These are phyloP conservation scores for Anacardium occidentale DNA, from an alignment of 345 rosid genomes.

Conservation along the genomic window DNA sequence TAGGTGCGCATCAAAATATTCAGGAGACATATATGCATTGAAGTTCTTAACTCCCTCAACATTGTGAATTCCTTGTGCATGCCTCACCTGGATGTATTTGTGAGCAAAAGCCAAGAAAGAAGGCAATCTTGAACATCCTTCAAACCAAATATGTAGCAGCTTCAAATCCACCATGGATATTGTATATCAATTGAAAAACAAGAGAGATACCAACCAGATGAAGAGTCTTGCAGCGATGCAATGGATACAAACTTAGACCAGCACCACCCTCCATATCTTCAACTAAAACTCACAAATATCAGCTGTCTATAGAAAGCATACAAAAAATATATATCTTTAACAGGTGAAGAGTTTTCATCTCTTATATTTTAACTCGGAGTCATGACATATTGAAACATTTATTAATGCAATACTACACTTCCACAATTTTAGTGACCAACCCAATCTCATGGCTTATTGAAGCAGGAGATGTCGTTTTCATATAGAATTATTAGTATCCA, in stretches of 20 bases:
- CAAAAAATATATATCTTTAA: not conserved
- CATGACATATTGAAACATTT: no score
- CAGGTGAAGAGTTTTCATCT: no score
- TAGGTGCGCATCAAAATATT: slow-evolving; percentile 85
- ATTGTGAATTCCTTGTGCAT: slow-evolving; percentile 97
- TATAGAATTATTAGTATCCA: no score
- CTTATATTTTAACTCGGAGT: no score
- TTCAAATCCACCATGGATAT: slow-evolving; percentile 32
- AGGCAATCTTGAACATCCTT: slow-evolving; percentile 44
- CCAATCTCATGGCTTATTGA: no score
- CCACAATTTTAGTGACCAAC: no score
- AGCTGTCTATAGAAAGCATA: not conserved
- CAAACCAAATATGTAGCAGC: slow-evolving; percentile 44
- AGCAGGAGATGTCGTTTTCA: no score
- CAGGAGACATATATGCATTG: slow-evolving; percentile 79
- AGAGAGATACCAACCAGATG: slow-evolving; percentile 69
- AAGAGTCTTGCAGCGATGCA: slow-evolving; percentile 91
- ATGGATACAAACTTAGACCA: slow-evolving; percentile 72
- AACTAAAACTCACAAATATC: slow-evolving; percentile 19
- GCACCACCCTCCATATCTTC: slow-evolving; percentile 76
- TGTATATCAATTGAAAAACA: slow-evolving; percentile 23
- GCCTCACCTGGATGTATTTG: slow-evolving; percentile 86
- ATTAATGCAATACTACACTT: no score
- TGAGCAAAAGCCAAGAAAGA: slow-evolving; percentile 49
- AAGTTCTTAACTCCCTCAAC: slow-evolving; percentile 91